A percentile compares a stretch with the other conserved stretches of the same genome.
These are phyloP conservation scores for Diatrype stigma DNA, from an alignment of 2,329 filamentous ascomycete genomes.

Conservation along the genomic window DNA sequence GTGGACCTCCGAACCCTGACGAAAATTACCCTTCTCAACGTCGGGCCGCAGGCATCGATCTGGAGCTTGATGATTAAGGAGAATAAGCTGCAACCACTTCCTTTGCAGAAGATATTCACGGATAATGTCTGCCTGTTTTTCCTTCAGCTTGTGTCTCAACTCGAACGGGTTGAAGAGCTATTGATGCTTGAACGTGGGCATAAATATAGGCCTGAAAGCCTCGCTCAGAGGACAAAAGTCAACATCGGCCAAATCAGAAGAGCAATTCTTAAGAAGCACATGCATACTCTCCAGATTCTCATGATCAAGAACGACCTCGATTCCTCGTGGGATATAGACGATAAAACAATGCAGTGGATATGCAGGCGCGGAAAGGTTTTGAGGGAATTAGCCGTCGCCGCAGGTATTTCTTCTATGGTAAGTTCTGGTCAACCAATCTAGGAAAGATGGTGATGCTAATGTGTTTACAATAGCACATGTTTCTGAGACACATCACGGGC, in stretches of 20 bases:
- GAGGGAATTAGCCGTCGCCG: slow-evolving; percentile 52
- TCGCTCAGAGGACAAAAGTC: slow-evolving; percentile 45
- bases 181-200: slow-evolving; percentile 52
- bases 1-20: slow-evolving; percentile 55
- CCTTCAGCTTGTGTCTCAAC: slow-evolving; percentile 47
- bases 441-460: slow-evolving; percentile 3
- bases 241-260: slow-evolving; percentile 56
- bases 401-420: slow-evolving; percentile 52
- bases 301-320: slow-evolving; percentile 57
- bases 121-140: slow-evolving; percentile 58
- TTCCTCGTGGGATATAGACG: slow-evolving; percentile 53
- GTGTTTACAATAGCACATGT: slow-evolving; percentile 42
- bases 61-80: slow-evolving; percentile 55
- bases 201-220: slow-evolving; percentile 50
- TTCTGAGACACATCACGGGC: slow-evolving; percentile 50
- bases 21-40: slow-evolving; percentile 58
- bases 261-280: slow-evolving; percentile 54
- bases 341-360: slow-evolving; percentile 50
- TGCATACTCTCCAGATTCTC: slow-evolving; percentile 47
- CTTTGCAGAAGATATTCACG: slow-evolving; percentile 56
- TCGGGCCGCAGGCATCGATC: slow-evolving; percentile 56
- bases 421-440: slow-evolving; percentile 25
- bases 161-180: slow-evolving; percentile 53
- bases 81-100: slow-evolving; percentile 46
- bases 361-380: slow-evolving; percentile 45